These are phyloP conservation scores for Neurospora terricola DNA, from an alignment of 495 filamentous ascomycete species.

Conservation along the genomic window DNA sequence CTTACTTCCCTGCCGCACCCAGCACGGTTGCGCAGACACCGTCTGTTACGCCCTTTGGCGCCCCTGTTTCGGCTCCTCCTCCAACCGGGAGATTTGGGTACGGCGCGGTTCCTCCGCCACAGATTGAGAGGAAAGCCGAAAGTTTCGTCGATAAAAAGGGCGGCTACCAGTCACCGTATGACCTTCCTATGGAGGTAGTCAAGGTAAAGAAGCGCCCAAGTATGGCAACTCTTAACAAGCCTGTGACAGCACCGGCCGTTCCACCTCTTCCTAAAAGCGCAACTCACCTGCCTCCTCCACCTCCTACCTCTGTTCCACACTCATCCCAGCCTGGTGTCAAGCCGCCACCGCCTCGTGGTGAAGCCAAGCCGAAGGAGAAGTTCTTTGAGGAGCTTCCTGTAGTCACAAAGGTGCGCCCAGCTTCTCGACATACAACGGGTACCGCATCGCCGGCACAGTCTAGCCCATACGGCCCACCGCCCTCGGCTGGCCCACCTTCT, in stretches of 20 bases:
- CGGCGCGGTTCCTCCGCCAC: conserved; percentile 29
- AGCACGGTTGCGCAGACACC: conserved; percentile 16
- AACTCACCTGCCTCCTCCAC: conserved; percentile 35
- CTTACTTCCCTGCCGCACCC: conserved; percentile 20
- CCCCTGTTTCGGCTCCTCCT: conserved; percentile 32
- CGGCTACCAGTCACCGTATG: conserved; percentile 88
- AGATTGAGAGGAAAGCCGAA: conserved; percentile 45
- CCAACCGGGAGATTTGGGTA: conserved; percentile 33
- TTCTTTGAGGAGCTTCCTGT: conserved; percentile 90
- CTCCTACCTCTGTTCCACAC: conserved; percentile 21
- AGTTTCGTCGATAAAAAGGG: conserved; percentile 90
- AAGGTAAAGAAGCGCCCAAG: conserved; percentile 52
- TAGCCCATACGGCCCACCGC: conserved; percentile 22
- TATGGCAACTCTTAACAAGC: conserved; percentile 25
- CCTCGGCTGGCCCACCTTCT: conserved; percentile 22
- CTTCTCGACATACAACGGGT: conserved; percentile 29
- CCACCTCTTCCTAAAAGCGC: conserved; percentile 47
- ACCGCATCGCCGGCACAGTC: conserved; percentile 28
- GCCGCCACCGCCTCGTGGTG: conserved; percentile 18
- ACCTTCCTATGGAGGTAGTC: conserved; percentile 81
- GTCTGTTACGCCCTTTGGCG: conserved; percentile 21
- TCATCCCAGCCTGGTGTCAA: conserved; percentile 19
- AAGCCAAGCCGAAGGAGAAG: conserved; percentile 33
- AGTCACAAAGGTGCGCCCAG: conserved; percentile 44
- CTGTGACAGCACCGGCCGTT: conserved; percentile 24